Evolutionary conservation across 192 early-diverging fungal species (phyloP), one percentile per base, ranked within the genome.

Genomic region (Coemansia sp.): DNA sequence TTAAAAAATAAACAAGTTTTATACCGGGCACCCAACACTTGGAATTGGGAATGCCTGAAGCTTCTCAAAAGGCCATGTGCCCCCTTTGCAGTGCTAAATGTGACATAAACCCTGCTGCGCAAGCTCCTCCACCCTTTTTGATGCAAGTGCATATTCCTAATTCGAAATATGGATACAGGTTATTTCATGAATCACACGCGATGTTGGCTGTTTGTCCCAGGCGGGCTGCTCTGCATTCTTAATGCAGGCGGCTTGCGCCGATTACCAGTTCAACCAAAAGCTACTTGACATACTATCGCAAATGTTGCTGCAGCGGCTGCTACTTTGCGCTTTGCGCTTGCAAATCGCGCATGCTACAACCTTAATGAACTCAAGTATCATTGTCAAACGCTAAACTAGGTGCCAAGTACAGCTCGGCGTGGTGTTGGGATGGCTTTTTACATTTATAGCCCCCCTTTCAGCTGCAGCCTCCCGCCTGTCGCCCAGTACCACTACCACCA

Each of bases 31-130:
- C 44, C 44, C 18, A 18, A n/a, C 49, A 52, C 49, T 52, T 52
- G 20, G 61, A 63, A 63, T 63, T 42, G 36, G 8, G 61, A 63
- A 63, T 42, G 61, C 57, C 13, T 31, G 29, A 59, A 36, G 57
- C 36, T 63, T 63, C 36, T 61, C 1, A 63, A 63, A 63, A 12
- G 57, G 57, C 27, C 1, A 22, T 22, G 20, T 11, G 8, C 24
- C 20, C 20, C 9, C 49, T 52, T 52, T 52, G 9, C 49, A 52
- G 49, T 52, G 49, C 20, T 52, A 9, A 22, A 52, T n/a, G 9
- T 22, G 20, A 22, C 24, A 47, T 18, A 18, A 5, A 47, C n/a
- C 18, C 16, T 47, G 44, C 44, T 18, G 18, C 44, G 44, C 44
- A 20, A n/a, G 16, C 16, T n/a, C 44, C n/a, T 1, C 44, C 18